Conservation (phyloP, 495 filamentous ascomycete species). For the Coniosporium apollinis region DNA sequence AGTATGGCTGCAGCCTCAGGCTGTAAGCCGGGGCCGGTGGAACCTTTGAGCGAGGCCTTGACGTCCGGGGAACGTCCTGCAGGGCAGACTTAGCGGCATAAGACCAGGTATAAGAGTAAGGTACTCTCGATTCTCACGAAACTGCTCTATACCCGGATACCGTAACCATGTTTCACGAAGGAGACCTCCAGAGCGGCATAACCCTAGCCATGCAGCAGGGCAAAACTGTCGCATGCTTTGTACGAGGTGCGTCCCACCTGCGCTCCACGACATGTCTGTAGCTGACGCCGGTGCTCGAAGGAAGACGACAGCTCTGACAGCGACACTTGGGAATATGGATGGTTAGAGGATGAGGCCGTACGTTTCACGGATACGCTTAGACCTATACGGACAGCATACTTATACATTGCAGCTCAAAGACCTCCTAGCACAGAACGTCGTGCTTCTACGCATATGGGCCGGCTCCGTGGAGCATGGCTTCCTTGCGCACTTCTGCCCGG, state of each 20-base stretch:
- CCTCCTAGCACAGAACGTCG: slow-evolving; percentile 37
- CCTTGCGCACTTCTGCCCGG: slow-evolving; percentile 61
- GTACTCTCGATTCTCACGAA: too few relatives aligned
- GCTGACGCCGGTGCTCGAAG: slow-evolving; percentile 4
- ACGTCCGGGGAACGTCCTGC: too few relatives aligned
- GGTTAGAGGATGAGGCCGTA: slow-evolving; percentile 45
- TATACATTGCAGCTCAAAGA: slow-evolving; percentile 20
- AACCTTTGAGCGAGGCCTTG: too few relatives aligned
- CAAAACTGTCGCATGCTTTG: slow-evolving; percentile 54
- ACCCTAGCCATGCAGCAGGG: slow-evolving; percentile 46
- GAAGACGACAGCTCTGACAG: slow-evolving; percentile 51
- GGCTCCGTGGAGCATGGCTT: slow-evolving; percentile 66
- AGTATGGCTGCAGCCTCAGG: too few relatives aligned
- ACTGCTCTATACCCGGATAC: too few relatives aligned
- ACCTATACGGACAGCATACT: not conserved
- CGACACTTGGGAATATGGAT: slow-evolving; percentile 58
- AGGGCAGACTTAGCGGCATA: too few relatives aligned
- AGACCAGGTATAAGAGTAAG: too few relatives aligned
- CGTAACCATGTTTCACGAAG: slow-evolving; percentile 56
- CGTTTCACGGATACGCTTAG: too few relatives aligned
- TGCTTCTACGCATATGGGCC: slow-evolving; percentile 50
- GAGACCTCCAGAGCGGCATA: slow-evolving; percentile 65
- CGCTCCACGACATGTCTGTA: slow-evolving; percentile 21
- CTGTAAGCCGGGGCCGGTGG: too few relatives aligned
- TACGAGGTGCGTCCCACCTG: slow-evolving; percentile 30